phyloP scores from a whole-genome alignment of 73 alveolate genomes.

The Paramecium primaurelia region DNA sequence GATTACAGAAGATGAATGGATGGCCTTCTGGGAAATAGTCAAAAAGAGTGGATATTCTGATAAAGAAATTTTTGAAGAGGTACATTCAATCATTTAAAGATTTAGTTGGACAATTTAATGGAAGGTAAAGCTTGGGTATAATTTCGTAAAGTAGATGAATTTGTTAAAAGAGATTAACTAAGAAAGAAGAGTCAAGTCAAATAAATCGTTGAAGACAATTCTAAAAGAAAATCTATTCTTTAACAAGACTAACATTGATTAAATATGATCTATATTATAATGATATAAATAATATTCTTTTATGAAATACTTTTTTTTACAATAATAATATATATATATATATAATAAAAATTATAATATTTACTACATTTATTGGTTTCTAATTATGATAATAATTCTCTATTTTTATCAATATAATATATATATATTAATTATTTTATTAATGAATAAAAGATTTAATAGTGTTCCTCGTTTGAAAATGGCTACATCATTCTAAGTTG shows the following conservation, averaged over 20 bases:
- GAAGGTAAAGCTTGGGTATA: slow-evolving; percentile 60
- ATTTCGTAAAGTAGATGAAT: slow-evolving; percentile 58
- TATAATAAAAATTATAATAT: too few relatives aligned
- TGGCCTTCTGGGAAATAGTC: slow-evolving; percentile 56
- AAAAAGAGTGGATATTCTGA: slow-evolving; percentile 54
- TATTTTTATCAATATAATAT: too few relatives aligned
- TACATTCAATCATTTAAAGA: neutral
- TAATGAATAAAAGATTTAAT: neutral
- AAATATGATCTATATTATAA: neutral
- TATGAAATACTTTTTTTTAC: too few relatives aligned
- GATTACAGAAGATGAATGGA: slow-evolving; percentile 58
- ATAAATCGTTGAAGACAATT: slow-evolving; percentile 37
- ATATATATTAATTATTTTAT: neutral
- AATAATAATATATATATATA: too few relatives aligned
- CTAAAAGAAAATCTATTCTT: slow-evolving; percentile 28
- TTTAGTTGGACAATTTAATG: slow-evolving; percentile 37
- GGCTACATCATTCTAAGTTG: neutral
- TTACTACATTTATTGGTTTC: neutral
- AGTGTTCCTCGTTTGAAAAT: neutral
- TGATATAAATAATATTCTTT: neutral
- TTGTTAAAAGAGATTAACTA: slow-evolving; percentile 46
- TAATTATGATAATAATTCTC: too few relatives aligned
- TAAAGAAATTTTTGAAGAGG: slow-evolving; percentile 42
- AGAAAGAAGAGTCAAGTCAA: slow-evolving; percentile 50
- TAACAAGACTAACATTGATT: neutral